phyloP scores from a whole-genome alignment of 805 yeast species.

The Candida ortonii region DNA sequence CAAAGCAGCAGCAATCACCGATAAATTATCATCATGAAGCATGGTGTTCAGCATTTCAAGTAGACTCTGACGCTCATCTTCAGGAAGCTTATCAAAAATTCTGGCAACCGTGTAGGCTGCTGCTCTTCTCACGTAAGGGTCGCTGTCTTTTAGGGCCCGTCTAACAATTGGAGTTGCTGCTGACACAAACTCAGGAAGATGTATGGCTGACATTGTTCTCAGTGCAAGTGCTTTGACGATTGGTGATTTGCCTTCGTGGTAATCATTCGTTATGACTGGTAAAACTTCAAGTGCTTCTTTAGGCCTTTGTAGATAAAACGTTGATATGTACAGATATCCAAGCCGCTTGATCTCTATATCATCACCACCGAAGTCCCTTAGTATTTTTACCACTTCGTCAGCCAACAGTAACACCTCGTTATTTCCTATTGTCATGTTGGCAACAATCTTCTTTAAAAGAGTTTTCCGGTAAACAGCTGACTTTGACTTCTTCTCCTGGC shows the following conservation, averaged over 20 bases:
- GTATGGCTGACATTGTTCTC: constrained; percentile 60
- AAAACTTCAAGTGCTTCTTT: constrained; percentile 54
- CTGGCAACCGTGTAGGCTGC: constrained; percentile 71
- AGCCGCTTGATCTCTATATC: constrained; percentile 71
- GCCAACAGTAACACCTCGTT: constrained; percentile 67
- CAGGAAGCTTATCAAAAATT: constrained; percentile 54
- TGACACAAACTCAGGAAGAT: constrained; percentile 48
- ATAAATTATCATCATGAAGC: constrained; percentile 54
- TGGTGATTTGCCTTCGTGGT: constrained; percentile 31
- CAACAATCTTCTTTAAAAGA: constrained; percentile 68
- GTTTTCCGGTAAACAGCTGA: constrained; percentile 38
- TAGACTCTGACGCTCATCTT: constrained; percentile 41
- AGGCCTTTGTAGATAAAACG: constrained; percentile 59
- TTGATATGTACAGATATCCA: constrained; percentile 63
- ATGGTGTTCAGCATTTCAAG: constrained; percentile 48
- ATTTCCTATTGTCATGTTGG: constrained; percentile 81
- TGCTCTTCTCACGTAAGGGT: constrained; percentile 61
- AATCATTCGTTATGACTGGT: constrained; percentile 52
- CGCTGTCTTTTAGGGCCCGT: constrained; percentile 40
- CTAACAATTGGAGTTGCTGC: constrained; percentile 42
- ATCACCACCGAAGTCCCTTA: constrained; percentile 34
- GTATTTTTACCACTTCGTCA: constrained; percentile 57
- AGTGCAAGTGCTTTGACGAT: constrained; percentile 61
- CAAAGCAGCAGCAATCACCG: constrained; percentile 69
- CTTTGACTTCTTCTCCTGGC: constrained; percentile 39